These are phyloP conservation scores for Botryotinia convoluta DNA, from an alignment of 2,329 filamentous ascomycete genomes.

Conservation along the genomic window DNA sequence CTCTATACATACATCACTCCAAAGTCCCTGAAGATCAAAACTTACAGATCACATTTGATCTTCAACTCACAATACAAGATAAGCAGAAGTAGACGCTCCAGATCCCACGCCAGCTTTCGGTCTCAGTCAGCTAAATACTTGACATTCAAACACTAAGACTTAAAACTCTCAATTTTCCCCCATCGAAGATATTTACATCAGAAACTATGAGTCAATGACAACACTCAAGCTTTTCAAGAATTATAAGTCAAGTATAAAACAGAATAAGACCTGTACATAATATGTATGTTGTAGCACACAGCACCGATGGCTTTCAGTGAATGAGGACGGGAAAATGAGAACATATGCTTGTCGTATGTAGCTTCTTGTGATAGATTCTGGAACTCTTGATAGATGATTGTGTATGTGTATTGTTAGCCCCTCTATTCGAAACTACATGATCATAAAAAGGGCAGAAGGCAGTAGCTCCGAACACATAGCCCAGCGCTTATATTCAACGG, in stretches of 20 bases:
- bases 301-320: neutral
- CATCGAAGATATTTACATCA: neutral
- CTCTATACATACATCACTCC: neutral
- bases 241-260: too few relatives aligned
- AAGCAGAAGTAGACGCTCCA: neutral
- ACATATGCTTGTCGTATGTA: neutral
- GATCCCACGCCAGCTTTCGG: fast-evolving
- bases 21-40: neutral
- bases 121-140: fast-evolving
- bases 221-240: neutral
- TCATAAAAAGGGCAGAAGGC: fast-evolving
- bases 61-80: neutral
- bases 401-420: neutral
- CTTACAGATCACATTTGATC: neutral
- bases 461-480: neutral
- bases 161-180: fast-evolving
- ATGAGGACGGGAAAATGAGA: too few relatives aligned
- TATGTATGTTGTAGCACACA: neutral
- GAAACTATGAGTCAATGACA: neutral
- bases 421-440: fast-evolving
- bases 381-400: neutral
- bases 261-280: too few relatives aligned
- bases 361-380: neutral
- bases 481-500: fast-evolving
- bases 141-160: neutral